Percentiles rank a stretch among this genome's conserved stretches.
Evolutionary conservation across 164 flowering plant genomes (phyloP).

Genomic region (Buxus sempervirens): DNA sequence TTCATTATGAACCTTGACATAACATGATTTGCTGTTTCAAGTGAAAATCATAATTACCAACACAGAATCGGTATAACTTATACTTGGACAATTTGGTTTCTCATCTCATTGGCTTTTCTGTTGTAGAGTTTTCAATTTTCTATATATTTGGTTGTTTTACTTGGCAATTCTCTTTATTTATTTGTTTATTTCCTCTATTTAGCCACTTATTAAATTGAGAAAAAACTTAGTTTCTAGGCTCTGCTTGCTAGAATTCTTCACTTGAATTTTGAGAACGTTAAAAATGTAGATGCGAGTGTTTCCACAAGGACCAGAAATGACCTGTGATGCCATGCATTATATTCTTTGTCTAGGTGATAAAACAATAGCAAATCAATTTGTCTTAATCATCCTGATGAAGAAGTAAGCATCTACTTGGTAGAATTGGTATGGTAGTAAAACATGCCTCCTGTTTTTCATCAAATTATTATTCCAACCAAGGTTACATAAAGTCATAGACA

Average conservation of each 20-base stretch:
- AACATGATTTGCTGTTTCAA: no score
- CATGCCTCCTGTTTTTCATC: neutral
- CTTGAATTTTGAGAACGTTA: neutral
- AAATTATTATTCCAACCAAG: no score
- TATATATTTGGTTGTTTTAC: neutral
- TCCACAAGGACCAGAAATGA: neutral
- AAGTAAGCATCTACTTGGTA: neutral
- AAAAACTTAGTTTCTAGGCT: neutral
- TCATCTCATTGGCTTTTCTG: neutral
- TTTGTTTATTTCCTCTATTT: neutral
- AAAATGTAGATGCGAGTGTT: neutral
- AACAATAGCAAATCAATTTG: neutral
- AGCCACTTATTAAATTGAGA: no score
- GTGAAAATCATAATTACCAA: no score
- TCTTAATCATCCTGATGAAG: neutral
- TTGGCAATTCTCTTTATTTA: neutral
- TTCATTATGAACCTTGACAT: no score
- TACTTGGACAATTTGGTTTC: neutral
- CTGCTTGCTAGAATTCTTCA: neutral
- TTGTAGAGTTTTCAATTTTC: no score
- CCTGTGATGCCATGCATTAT: neutral
- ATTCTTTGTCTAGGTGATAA: neutral
- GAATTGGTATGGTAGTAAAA: neutral
- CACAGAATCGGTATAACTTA: no score
- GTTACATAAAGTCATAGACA: neutral